Evolutionary conservation across 1,284 basidiomycete genomes (phyloP).

Genomic region (Cryptococcus hybrid): DNA sequence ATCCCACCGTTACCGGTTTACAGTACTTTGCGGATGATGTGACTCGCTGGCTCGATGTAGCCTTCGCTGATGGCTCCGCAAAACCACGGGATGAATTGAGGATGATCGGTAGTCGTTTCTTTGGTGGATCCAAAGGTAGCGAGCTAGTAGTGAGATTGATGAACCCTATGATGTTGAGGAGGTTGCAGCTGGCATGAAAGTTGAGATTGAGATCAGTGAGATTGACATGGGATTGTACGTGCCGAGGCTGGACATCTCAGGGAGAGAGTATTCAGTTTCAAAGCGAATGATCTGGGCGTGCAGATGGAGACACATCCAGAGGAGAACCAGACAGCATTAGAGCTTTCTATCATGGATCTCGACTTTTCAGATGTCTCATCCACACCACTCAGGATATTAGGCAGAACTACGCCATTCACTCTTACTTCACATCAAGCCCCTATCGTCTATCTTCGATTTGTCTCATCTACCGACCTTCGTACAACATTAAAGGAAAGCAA

Average conservation of each 20-base stretch:
- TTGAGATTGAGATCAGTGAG: constrained; percentile 36
- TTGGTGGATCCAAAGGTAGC: constrained; percentile 55
- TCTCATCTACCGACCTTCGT: constrained; percentile 63
- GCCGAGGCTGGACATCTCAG: constrained; percentile 14
- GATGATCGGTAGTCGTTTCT: constrained; percentile 80
- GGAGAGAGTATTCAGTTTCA: constrained; percentile 33
- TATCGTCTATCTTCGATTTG: constrained; percentile 65
- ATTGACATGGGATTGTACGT: constrained; percentile 30
- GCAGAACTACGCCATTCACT: constrained; percentile 34
- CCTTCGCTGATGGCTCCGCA: constrained; percentile 42
- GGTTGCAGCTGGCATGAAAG: constrained; percentile 22
- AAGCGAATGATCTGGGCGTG: constrained; percentile 63
- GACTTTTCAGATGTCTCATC: constrained; percentile 47
- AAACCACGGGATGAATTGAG: constrained; percentile 60
- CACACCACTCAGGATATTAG: constrained; percentile 19
- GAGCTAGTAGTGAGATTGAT: constrained; percentile 41
- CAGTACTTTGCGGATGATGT: constrained; percentile 85
- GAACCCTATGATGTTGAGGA: constrained; percentile 39
- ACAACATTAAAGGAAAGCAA: constrained; percentile 75
- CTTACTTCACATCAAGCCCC: constrained; percentile 37
- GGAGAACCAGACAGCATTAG: constrained; percentile 69
- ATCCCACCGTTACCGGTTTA: constrained; percentile 63
- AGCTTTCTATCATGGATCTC: constrained; percentile 63
- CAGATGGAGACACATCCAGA: constrained; percentile 59
- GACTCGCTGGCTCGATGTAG: constrained; percentile 61